Conservation (phyloP, 805 yeast species). For the Ogataea pignaliae region DNA sequence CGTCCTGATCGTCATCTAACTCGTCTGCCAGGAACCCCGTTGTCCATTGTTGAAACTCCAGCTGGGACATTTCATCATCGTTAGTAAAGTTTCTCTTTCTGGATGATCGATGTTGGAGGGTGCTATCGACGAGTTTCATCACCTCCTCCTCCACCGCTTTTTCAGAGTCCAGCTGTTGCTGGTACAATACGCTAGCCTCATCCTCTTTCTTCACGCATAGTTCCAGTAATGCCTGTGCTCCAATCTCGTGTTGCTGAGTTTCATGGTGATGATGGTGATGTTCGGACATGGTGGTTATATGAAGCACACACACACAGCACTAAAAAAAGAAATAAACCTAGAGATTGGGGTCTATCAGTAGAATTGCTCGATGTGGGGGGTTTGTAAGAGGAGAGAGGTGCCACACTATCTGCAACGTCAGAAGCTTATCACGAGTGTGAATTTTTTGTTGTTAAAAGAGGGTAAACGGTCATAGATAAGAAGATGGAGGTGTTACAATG, state of each 20-base stretch:
- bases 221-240: constrained; percentile 27
- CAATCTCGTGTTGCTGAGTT: constrained; percentile 20
- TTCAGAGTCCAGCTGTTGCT: constrained; percentile 12
- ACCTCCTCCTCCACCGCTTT: constrained; percentile 76
- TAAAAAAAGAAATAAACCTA: too few species aligned
- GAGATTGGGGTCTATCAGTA: too few species aligned
- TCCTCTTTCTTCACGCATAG: constrained; percentile 20
- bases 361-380: too few species aligned
- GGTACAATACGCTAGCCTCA: constrained; percentile 2
- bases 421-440: too few species aligned
- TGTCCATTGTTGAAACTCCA: constrained; percentile 53
- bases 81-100: constrained; percentile 29
- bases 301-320: not conserved
- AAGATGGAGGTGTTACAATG: too few species aligned
- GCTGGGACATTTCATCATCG: constrained; percentile 41
- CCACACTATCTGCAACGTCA: too few species aligned
- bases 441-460: too few species aligned
- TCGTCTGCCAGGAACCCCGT: constrained; percentile 45
- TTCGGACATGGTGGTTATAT: not conserved
- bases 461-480: too few species aligned
- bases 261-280: not conserved
- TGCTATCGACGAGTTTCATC: constrained; percentile 65
- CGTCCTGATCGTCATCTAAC: constrained; percentile 19
- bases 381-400: too few species aligned
- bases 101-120: constrained; percentile 28